phyloP scores from a whole-genome alignment of 176 grass and related monocot genomes.

The Tillandsia leiboldiana region DNA sequence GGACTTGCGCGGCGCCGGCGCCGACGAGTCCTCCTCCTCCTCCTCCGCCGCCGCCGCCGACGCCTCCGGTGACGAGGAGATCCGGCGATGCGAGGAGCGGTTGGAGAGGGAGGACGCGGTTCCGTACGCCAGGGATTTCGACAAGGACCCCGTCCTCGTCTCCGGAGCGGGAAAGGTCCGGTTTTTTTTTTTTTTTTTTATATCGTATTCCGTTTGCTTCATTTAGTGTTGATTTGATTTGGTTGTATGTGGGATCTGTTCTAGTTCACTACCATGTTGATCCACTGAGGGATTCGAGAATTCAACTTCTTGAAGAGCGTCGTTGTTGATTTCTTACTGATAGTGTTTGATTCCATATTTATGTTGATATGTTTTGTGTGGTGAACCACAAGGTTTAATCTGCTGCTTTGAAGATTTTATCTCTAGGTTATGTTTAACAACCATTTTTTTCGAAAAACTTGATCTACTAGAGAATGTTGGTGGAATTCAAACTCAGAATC shows the following conservation, averaged over 20 bases:
- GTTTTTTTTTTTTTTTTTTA: neutral
- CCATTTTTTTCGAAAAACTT: no score
- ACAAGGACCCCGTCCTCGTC: constrained; percentile 64
- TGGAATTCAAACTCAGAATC: no score
- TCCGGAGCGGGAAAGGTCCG: constrained; percentile 52
- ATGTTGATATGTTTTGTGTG: neutral
- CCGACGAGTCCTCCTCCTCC: neutral
- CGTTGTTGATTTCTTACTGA: neutral
- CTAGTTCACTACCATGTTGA: neutral
- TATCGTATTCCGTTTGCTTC: neutral
- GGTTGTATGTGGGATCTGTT: no score
- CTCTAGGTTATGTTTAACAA: no score
- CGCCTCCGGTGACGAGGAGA: constrained; percentile 11
- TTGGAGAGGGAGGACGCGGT: constrained; percentile 74
- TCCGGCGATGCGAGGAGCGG: constrained; percentile 45
- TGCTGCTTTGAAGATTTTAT: no score
- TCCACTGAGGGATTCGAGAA: neutral
- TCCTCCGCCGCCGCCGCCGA: neutral
- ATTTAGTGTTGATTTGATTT: neutral
- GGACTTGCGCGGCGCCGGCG: neutral
- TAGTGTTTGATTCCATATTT: neutral
- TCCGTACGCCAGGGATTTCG: constrained; percentile 65
- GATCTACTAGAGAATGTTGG: no score
- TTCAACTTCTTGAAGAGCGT: neutral
- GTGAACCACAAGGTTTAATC: no score